Conservation (phyloP, 176 grass and related monocot species). For the Bonia amplexicaulis region DNA sequence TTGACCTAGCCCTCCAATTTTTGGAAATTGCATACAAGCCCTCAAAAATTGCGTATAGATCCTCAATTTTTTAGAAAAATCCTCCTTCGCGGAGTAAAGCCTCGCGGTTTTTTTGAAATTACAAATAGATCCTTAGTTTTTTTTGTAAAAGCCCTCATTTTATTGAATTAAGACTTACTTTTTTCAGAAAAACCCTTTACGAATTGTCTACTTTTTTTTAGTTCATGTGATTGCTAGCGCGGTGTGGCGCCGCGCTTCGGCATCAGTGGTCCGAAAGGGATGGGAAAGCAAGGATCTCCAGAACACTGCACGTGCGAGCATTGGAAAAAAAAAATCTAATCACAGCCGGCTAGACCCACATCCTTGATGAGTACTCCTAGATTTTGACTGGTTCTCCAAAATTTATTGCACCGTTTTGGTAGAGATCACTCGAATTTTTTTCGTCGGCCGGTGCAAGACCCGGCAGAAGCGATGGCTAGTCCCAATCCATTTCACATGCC, state of each 20-base stretch:
- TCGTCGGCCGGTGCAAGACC: not conserved
- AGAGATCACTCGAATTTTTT: slow-evolving; percentile 11
- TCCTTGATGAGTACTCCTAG: not conserved
- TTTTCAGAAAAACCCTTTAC: too few relatives aligned
- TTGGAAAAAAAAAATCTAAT: not conserved
- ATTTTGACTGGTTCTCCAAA: slow-evolving; percentile 10
- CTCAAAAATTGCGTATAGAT: too few relatives aligned
- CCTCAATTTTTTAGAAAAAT: too few relatives aligned
- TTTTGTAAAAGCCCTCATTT: too few relatives aligned
- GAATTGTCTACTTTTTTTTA: too few relatives aligned
- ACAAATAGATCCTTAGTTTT: too few relatives aligned
- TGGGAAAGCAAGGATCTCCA: not conserved
- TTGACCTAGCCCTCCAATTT: too few relatives aligned
- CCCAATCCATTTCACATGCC: not conserved
- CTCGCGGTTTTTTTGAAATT: too few relatives aligned
- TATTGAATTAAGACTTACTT: too few relatives aligned
- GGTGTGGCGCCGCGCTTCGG: too few relatives aligned
- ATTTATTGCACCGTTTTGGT: slow-evolving; percentile 58
- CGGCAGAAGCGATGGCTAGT: not conserved
- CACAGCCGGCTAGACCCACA: not conserved
- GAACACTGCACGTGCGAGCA: slow-evolving; percentile 28
- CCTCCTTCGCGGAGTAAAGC: too few relatives aligned
- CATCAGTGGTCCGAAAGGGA: not conserved
- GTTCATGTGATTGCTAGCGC: rapidly evolving
- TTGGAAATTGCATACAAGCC: too few relatives aligned